Base-by-base conservation (phyloP, 1,139 yeast species). In the Yamadazyma aaseri region DNA sequence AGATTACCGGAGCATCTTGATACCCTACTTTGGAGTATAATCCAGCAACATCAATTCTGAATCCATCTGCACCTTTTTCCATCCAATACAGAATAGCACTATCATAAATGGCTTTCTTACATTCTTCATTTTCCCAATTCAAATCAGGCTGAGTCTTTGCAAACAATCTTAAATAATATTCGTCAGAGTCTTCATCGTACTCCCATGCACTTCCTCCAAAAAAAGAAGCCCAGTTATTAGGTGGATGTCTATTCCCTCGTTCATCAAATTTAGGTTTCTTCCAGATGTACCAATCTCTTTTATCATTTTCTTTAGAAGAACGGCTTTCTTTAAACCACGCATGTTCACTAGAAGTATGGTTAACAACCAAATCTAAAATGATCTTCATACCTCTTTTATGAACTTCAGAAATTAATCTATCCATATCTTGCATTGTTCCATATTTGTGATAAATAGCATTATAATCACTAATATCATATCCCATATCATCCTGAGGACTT, bases 221-320 rank as follows among this genome's bases (percentile, higher is more conserved):
- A 42, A 55, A 56, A 3, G 79, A 70, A n/a, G 47, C 45, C 81
- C 81, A 76, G 53, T 76, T 76, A 58, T 71, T 75, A 15, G 80
- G 79, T 17, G 79, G 77, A 16, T 57, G 62, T 53, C 78, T 65
- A 31, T 62, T 58, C 17, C 79, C 79, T 5, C 64, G 42, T 16
- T 49, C 62, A 44, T 70, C 77, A 48, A 60, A 66, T 38, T 53
- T 60, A 12, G 79, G 68, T 27, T 68, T 65, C 40, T 61, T 65
- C 81, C 81, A 76, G 44, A 73, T 63, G 54, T 74, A 76, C 81
- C 81, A 76, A 51, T 76, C 78, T 49, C 81, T 63, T 57, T 76
- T 76, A 15, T 79, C 71, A 51, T 68, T 73, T 30, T 60, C 58
- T 47, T 60, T 65, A 7, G 77, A 70, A 8, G 73, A 62, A 38